phyloP scores from a whole-genome alignment of 257 asterid species.

The Nicotiana otophora region DNA sequence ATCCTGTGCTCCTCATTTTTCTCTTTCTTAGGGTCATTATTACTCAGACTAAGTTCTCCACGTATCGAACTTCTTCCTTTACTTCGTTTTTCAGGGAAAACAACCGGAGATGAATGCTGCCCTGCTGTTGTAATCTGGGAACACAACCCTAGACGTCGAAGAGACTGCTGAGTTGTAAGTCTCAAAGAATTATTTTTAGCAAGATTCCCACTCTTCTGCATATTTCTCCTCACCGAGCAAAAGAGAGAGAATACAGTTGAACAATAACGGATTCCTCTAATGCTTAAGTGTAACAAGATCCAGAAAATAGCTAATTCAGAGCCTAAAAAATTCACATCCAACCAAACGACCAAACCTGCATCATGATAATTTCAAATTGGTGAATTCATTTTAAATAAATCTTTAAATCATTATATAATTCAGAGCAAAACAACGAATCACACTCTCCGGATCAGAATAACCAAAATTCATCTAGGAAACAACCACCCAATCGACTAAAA shows the following conservation, averaged over 20 bases:
- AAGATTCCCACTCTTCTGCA: conserved; percentile 73
- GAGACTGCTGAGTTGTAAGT: conserved; percentile 72
- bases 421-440: background rate
- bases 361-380: background rate
- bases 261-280: conserved; percentile 1
- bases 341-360: background rate
- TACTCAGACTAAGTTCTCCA: conserved; percentile 31
- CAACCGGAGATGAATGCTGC: conserved; percentile 86
- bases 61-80: conserved; percentile 49
- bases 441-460: conserved; percentile 11
- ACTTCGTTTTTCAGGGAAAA: conserved; percentile 83
- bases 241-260: conserved; percentile 5
- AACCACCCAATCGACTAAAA: conserved; percentile 2
- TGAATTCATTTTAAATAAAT: background rate
- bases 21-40: conserved; percentile 42
- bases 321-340: conserved; percentile 6
- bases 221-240: conserved; percentile 20
- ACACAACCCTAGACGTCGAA: conserved; percentile 84
- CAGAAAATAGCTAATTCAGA: background rate
- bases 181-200: conserved; percentile 70
- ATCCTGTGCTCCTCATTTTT: conserved; percentile 69
- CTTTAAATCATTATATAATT: background rate
- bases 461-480: background rate
- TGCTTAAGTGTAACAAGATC: background rate
- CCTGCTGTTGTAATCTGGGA: conserved; percentile 67